These are phyloP conservation scores for Metroxylon sagu DNA, from an alignment of 176 grass and related monocot genomes.

Conservation along the genomic window DNA sequence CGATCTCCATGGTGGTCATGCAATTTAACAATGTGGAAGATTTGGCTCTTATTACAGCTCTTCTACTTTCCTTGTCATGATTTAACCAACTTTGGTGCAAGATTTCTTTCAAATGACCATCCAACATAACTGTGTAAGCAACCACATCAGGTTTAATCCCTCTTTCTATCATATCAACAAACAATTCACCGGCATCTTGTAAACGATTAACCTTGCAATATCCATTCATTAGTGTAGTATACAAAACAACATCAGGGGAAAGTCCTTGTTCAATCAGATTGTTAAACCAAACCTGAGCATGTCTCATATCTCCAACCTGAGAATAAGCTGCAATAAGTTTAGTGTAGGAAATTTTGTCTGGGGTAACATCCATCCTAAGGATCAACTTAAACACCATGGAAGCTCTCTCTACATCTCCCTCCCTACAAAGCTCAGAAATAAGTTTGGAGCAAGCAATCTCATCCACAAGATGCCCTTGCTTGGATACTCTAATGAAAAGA, in stretches of 20 bases:
- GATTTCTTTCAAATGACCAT: slow-evolving; percentile 27
- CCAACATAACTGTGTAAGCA: slow-evolving; percentile 33
- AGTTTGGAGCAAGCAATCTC: slow-evolving; percentile 30
- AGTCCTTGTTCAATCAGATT: slow-evolving; percentile 42
- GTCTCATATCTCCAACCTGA: slow-evolving; percentile 33
- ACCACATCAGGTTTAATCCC: slow-evolving; percentile 63
- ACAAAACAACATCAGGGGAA: slow-evolving; percentile 46
- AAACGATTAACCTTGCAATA: slow-evolving; percentile 43
- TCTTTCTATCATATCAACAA: slow-evolving; percentile 39
- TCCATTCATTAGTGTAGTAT: slow-evolving; percentile 60
- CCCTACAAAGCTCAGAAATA: slow-evolving; percentile 52
- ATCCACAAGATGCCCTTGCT: slow-evolving; percentile 56
- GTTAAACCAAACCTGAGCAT: slow-evolving; percentile 47
- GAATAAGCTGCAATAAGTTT: slow-evolving; percentile 59
- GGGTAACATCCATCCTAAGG: slow-evolving; percentile 45
- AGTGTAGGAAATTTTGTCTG: slow-evolving; percentile 51
- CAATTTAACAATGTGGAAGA: slow-evolving; percentile 16
- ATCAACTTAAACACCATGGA: slow-evolving; percentile 51
- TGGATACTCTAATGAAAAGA: slow-evolving; percentile 47
- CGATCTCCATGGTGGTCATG: slow-evolving; percentile 34
- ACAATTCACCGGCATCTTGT: slow-evolving; percentile 41
- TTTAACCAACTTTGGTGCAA: slow-evolving; percentile 16
- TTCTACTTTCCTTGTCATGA: slow-evolving; percentile 30
- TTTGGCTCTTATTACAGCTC: slow-evolving; percentile 30
- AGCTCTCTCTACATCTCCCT: slow-evolving; percentile 39